Evolutionary conservation across 495 filamentous ascomycete species (phyloP), one percentile per base, ranked within the genome.

Genomic region (Aspergillus avenaceus): DNA sequence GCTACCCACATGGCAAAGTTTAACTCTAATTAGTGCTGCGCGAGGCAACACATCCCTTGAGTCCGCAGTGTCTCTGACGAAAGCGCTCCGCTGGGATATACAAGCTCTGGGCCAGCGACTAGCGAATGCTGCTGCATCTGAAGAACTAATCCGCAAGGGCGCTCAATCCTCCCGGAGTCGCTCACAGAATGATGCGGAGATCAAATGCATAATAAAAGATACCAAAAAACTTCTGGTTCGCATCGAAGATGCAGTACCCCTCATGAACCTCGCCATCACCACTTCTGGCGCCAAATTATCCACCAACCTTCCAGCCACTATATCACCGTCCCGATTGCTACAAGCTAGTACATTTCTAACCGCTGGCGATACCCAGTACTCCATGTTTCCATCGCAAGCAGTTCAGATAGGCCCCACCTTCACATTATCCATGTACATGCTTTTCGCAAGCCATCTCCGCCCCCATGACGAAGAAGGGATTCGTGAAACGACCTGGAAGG

Each of bases 31-130:
- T 36, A 91, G 87, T 55, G 89, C 91, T 54, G 89, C 90, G 5
- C 82, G 95, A 56, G 95, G 95, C n/a, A 97, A 99, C 61, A 90
- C 90, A 0, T 88, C 91, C 45, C 77, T 99, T 3, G 91, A 97
- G 61, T 90, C 88, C 19, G 92, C 95, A 1, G 84, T 95, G 8
- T 83, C 81, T 8, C 80, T 95, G 18, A 95, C 92, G 13, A 93
- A 92, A 62, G 78, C 83, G 26, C 75, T 99, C n/a, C 82, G 92
- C 38, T 84, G 83, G 66, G 90, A 96, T 25, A 96, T 99, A 32
- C 85, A 96, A 55, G 72, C 81, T 5, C 79, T 99, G 2, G 95
- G 92, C 3, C 78, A 85, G 29, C 82, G 89, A 37, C 69, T 97
- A 8, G 82, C 82, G 45, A 76, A 75, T 53, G 86, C 84, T 32